phyloP scores from a whole-genome alignment of 192 early-diverging fungal genomes.

The Kappamyces sp. region DNA sequence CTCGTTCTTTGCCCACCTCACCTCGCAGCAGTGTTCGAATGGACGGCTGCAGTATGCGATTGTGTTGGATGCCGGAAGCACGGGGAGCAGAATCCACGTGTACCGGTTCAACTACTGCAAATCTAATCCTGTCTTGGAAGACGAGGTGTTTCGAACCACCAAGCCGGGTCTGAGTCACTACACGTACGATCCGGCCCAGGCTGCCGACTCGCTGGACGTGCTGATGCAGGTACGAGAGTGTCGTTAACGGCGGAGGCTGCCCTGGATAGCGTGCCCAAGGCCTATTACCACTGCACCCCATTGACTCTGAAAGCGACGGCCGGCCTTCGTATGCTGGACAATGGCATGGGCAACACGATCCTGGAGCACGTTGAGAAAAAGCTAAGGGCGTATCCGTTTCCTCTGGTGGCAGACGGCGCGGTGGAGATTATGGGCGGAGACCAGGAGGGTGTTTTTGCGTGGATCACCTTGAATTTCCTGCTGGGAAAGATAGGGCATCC shows the following conservation, averaged over 20 bases:
- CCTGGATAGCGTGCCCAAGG: conserved; percentile 62
- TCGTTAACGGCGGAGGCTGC: conserved; percentile 34
- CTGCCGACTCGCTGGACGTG: conserved; percentile 73
- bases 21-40: too few species aligned
- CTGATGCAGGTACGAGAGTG: conserved; percentile 50
- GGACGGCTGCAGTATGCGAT: conserved; percentile 91
- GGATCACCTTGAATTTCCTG: conserved; percentile 96
- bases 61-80: conserved; percentile 95
- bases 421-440: conserved; percentile 92
- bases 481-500: conserved; percentile 56
- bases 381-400: conserved; percentile 78
- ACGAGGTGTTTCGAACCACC: conserved; percentile 80
- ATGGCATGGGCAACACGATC: conserved; percentile 64
- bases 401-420: conserved; percentile 58
- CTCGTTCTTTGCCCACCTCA: too few species aligned
- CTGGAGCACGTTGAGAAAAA: conserved; percentile 62
- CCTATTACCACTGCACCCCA: conserved; percentile 73
- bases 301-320: conserved; percentile 95
- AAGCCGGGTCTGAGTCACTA: conserved; percentile 81
- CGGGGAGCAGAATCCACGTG: conserved; percentile 94
- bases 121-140: conserved; percentile 68
- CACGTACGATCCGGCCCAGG: conserved; percentile 56
- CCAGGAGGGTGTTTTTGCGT: conserved; percentile 94
- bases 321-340: conserved; percentile 76
- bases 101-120: conserved; percentile 96